Conservation (phyloP, 108 stramenopile species). For the Skeletonema potamos region DNA sequence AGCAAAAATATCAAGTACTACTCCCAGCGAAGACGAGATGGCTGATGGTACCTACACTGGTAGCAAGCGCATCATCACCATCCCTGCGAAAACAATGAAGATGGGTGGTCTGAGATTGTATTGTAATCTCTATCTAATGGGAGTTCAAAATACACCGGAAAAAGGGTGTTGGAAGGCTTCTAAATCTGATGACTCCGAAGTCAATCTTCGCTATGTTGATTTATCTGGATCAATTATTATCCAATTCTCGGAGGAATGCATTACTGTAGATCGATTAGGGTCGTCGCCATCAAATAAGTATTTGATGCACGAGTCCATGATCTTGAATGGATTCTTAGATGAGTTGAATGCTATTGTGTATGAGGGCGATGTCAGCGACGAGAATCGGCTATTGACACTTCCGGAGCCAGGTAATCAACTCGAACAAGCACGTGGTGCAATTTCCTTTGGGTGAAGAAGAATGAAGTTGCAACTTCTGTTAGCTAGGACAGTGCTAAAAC, state of each 20-base stretch:
- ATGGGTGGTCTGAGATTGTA: constrained; percentile 76
- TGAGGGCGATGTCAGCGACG: constrained; percentile 28
- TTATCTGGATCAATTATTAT: constrained; percentile 64
- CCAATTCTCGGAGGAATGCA: constrained; percentile 51
- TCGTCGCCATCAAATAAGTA: constrained; percentile 69
- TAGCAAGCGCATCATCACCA: constrained; percentile 42
- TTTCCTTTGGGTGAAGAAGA: constrained; percentile 60
- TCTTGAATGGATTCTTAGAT: constrained; percentile 72
- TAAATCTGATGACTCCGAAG: constrained; percentile 58
- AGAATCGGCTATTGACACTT: constrained; percentile 65
- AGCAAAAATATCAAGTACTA: neutral
- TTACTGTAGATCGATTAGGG: constrained; percentile 65
- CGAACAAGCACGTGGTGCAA: constrained; percentile 60
- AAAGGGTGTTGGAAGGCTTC: constrained; percentile 61
- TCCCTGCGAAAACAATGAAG: constrained; percentile 73
- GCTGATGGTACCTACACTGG: constrained; percentile 43
- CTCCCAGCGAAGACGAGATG: constrained; percentile 1
- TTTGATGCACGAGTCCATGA: constrained; percentile 71
- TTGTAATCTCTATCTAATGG: constrained; percentile 75
- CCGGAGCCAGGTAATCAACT: constrained; percentile 53
- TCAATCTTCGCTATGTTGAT: constrained; percentile 75
- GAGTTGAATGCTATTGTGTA: constrained; percentile 49
- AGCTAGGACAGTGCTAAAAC: neutral
- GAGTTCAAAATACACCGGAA: constrained; percentile 80
- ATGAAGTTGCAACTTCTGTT: neutral